Evolutionary conservation across 2,329 filamentous ascomycete genomes (phyloP).

Genomic region (Cladosporium sp.): DNA sequence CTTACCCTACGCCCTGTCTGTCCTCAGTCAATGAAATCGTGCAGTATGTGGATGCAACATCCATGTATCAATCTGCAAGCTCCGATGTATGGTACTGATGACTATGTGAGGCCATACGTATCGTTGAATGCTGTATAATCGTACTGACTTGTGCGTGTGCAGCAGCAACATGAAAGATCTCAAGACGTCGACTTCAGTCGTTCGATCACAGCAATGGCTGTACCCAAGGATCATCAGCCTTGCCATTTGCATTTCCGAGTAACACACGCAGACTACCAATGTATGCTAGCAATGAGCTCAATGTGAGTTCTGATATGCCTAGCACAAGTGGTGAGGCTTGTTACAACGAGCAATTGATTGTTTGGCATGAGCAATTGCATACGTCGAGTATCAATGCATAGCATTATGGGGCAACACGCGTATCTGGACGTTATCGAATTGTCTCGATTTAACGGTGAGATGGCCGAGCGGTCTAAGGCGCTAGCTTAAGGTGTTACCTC

Average conservation of each 20-base stretch:
- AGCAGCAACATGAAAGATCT: not conserved
- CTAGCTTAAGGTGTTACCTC: conserved; percentile 30
- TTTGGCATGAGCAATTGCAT: too few species aligned
- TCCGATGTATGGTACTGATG: not conserved
- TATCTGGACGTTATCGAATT: not conserved
- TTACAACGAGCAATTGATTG: not conserved
- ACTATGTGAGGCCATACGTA: not conserved
- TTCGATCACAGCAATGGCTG: not conserved
- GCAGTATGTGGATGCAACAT: not conserved
- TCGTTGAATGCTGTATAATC: not conserved
- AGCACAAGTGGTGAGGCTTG: not conserved
- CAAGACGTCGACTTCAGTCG: not conserved
- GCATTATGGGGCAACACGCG: too few species aligned
- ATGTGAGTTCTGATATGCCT: not conserved
- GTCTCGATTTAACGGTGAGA: conserved; percentile 10
- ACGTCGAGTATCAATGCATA: too few species aligned
- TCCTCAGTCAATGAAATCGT: not conserved
- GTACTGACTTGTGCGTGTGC: not conserved
- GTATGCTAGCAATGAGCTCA: not conserved
- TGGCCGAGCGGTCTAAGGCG: conserved; percentile 32
- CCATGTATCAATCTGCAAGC: not conserved
- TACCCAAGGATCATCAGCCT: not conserved
- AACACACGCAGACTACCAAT: not conserved
- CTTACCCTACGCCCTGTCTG: not conserved
- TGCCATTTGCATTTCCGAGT: not conserved